These are phyloP conservation scores for Colletotrichum melonis DNA, from an alignment of 2,329 filamentous ascomycete genomes.

Conservation along the genomic window DNA sequence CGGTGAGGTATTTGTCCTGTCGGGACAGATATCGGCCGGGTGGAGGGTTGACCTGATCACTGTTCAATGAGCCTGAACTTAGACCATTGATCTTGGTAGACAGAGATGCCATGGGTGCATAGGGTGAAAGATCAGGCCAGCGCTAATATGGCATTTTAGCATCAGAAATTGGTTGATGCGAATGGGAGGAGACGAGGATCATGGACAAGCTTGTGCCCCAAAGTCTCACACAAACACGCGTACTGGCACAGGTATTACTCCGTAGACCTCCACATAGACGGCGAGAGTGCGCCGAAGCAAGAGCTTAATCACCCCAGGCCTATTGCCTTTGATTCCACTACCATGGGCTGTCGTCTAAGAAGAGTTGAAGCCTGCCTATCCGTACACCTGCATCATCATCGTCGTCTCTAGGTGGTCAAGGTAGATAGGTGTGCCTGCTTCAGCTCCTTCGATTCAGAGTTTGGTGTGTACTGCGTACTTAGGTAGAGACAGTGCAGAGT, in stretches of 20 bases:
- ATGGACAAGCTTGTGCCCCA: slow-evolving; percentile 1
- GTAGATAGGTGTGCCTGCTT: background rate
- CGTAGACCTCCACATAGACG: background rate
- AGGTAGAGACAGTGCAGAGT: background rate
- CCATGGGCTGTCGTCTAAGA: background rate
- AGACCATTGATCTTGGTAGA: no score
- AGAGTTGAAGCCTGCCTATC: background rate
- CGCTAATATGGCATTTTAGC: slow-evolving; percentile 4
- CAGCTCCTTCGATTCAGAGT: background rate
- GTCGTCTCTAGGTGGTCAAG: background rate
- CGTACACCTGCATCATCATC: background rate
- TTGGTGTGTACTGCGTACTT: background rate
- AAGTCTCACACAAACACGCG: background rate
- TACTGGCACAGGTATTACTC: background rate
- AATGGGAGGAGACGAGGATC: background rate
- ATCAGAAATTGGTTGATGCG: background rate
- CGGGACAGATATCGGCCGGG: background rate
- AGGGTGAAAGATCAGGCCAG: background rate
- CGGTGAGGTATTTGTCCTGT: slow-evolving; percentile 2
- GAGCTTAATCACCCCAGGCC: slow-evolving; percentile 12
- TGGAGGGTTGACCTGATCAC: background rate
- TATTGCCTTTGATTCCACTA: background rate
- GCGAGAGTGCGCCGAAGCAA: slow-evolving; percentile 10
- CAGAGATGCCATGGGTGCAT: no score
- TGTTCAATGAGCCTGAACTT: background rate